phyloP scores from a whole-genome alignment of 2,329 filamentous ascomycete species.

The Microcyclospora tardicrescens region DNA sequence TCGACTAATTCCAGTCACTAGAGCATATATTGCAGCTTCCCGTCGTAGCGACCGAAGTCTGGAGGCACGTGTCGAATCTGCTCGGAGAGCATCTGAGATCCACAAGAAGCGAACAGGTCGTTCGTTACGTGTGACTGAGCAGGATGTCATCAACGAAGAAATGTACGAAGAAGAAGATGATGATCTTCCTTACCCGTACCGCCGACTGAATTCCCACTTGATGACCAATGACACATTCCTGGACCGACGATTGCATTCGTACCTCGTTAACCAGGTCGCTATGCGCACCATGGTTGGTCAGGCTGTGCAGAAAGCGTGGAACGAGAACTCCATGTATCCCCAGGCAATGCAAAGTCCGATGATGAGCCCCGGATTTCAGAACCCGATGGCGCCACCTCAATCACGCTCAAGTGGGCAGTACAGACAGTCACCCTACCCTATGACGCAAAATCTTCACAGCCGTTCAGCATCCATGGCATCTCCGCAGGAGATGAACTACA shows the following conservation, averaged over 20 bases:
- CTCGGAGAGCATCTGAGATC: conserved; percentile 75
- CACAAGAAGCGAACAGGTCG: conserved; percentile 81
- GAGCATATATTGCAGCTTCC: conserved; percentile 87
- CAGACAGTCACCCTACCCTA: conserved; percentile 32
- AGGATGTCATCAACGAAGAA: conserved; percentile 80
- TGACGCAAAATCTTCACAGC: conserved; percentile 23
- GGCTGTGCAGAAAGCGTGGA: conserved; percentile 27
- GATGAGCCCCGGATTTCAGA: conserved; percentile 17
- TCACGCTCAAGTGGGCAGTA: conserved; percentile 18
- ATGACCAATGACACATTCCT: conserved; percentile 48
- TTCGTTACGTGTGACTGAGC: conserved; percentile 65
- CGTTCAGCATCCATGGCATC: conserved; percentile 34
- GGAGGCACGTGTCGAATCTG: conserved; percentile 79
- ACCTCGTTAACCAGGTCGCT: conserved; percentile 45
- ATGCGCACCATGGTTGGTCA: conserved; percentile 39
- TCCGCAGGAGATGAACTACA: conserved; percentile 15
- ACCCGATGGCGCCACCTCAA: conserved; percentile 16
- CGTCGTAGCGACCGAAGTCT: conserved; percentile 73
- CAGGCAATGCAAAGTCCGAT: conserved; percentile 27
- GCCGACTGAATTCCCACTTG: conserved; percentile 49
- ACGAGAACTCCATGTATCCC: conserved; percentile 24
- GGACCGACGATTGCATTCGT: conserved; percentile 48
- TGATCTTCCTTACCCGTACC: conserved; percentile 55
- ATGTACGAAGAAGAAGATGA: conserved; percentile 97
- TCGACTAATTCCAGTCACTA: conserved; percentile 19